Conservation (phyloP, 208 protist species). For the Blechomonas ayalai region DNA sequence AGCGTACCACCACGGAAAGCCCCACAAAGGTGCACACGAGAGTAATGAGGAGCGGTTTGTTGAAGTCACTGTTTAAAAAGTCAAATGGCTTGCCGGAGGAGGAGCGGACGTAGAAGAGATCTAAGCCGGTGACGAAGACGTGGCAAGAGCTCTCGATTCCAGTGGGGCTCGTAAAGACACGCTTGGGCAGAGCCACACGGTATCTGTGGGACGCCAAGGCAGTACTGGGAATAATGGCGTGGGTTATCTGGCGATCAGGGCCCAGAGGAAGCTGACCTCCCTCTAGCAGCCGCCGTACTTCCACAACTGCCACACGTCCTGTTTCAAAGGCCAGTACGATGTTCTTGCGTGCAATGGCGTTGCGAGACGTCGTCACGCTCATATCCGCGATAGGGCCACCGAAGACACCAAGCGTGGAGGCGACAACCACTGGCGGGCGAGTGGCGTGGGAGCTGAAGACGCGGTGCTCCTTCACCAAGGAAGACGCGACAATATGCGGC, state of each 20-base stretch:
- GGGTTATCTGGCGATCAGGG: constrained; percentile 40
- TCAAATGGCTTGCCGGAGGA: constrained; percentile 88
- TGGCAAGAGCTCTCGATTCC: constrained; percentile 83
- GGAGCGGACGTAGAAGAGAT: constrained; percentile 87
- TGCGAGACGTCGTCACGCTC: constrained; percentile 71
- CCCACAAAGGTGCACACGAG: constrained; percentile 52
- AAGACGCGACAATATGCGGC: constrained; percentile 66
- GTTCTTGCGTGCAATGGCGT: constrained; percentile 73
- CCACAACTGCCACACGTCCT: constrained; percentile 65
- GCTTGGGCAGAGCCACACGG: constrained; percentile 42
- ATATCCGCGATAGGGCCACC: constrained; percentile 57
- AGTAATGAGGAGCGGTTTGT: constrained; percentile 73
- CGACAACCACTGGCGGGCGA: constrained; percentile 57
- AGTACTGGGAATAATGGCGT: constrained; percentile 60
- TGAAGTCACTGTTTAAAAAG: constrained; percentile 89
- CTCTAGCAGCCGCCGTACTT: constrained; percentile 49
- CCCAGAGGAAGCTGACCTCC: constrained; percentile 53
- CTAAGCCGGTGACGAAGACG: constrained; percentile 73
- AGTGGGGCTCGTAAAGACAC: constrained; percentile 62
- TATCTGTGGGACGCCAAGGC: constrained; percentile 58
- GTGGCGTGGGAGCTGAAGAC: constrained; percentile 76
- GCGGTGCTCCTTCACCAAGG: constrained; percentile 45
- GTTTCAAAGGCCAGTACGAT: constrained; percentile 73
- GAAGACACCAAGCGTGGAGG: constrained; percentile 52
- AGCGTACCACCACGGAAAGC: constrained; percentile 49